A percentile compares a stretch with the other conserved stretches of the same genome.
These are phyloP conservation scores for Allium fistulosum DNA, from an alignment of 106 monocot genomes.

Conservation along the genomic window DNA sequence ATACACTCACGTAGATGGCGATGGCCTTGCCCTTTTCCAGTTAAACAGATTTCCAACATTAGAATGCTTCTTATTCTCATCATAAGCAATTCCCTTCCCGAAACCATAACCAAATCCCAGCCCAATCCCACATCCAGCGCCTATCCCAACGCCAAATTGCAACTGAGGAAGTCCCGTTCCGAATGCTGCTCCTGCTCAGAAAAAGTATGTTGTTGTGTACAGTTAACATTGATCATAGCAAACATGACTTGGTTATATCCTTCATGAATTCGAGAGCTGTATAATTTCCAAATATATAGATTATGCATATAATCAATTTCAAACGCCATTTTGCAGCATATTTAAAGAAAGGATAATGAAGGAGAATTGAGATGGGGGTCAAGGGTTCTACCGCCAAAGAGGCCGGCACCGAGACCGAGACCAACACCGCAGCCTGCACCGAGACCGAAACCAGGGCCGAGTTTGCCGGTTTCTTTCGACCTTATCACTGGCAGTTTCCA, in stretches of 20 bases:
- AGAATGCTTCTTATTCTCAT: conserved; percentile 49
- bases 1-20: conserved; percentile 36
- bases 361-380: background rate
- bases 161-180: conserved; percentile 65
- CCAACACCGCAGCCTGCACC: conserved; percentile 71
- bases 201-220: background rate
- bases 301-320: too few relatives aligned
- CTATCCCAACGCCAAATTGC: conserved; percentile 50
- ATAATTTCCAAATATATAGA: too few relatives aligned
- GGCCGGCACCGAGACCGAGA: conserved; percentile 27
- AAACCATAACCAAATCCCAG: conserved; percentile 70
- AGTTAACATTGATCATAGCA: too few relatives aligned
- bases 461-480: conserved; percentile 43
- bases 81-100: conserved; percentile 65
- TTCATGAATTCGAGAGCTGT: too few relatives aligned
- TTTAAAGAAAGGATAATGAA: background rate
- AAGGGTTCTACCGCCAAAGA: conserved; percentile 39
- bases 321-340: background rate
- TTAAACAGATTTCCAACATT: conserved; percentile 59
- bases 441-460: conserved; percentile 58
- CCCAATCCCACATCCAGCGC: conserved; percentile 74
- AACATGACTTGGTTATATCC: too few relatives aligned
- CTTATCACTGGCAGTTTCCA: conserved; percentile 51
- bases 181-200: conserved; percentile 40
- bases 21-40: conserved; percentile 1